Evolutionary conservation across 345 rosid species (phyloP).

Genomic region (Conringia planisiliqua): DNA sequence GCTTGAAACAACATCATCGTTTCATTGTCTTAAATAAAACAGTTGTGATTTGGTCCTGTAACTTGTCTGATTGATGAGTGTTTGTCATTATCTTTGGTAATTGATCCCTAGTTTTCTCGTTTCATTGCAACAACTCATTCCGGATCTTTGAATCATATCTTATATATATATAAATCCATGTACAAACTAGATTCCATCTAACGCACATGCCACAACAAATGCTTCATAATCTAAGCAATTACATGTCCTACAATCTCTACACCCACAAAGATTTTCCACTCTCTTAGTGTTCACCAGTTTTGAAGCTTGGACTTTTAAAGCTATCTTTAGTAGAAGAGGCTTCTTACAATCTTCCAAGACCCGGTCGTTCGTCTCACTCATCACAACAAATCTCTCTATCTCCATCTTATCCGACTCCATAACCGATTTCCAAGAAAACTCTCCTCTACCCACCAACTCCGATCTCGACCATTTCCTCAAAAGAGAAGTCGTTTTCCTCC

Average conservation of each 20-base stretch:
- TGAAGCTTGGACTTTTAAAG: conserved; percentile 19
- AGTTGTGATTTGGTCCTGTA: too few species aligned
- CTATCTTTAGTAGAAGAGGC: conserved; percentile 31
- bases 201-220: conserved; percentile 27
- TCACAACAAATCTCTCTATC: conserved; percentile 23
- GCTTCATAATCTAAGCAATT: conserved; percentile 34
- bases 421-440: conserved; percentile 33
- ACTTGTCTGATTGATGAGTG: too few species aligned
- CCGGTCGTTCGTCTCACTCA: conserved; percentile 11
- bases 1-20: conserved; percentile 30
- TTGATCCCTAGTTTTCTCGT: too few species aligned
- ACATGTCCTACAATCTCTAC: conserved; percentile 18
- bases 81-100: too few species aligned
- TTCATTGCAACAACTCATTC: too few species aligned
- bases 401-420: conserved; percentile 24
- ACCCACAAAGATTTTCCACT: conserved; percentile 21
- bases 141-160: too few species aligned
- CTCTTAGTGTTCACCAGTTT: conserved; percentile 12
- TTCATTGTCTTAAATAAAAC: background rate
- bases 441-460: conserved; percentile 53
- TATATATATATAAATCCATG: too few species aligned
- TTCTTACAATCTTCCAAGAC: conserved; percentile 20
- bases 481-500: conserved; percentile 36
- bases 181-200: conserved; percentile 22
- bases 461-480: conserved; percentile 45